A percentile compares a stretch with the other conserved stretches of the same genome.
These are phyloP conservation scores for Kwoniella heveanensis DNA, from an alignment of 768 basidiomycete genomes.

Conservation along the genomic window DNA sequence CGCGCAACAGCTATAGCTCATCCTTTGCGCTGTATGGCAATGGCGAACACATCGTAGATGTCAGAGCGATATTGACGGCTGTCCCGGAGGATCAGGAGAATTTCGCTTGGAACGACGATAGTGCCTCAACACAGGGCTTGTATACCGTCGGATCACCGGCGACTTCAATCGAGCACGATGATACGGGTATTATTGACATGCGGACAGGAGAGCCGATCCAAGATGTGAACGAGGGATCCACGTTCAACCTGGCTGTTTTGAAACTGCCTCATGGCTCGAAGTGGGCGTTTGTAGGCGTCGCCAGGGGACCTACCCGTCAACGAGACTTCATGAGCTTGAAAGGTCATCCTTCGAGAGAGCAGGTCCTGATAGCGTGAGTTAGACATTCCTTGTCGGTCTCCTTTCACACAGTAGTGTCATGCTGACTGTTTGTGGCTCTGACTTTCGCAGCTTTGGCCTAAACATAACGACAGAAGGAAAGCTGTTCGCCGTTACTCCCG, in stretches of 20 bases:
- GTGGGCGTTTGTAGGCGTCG: conserved; percentile 24
- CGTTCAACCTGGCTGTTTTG: conserved; percentile 21
- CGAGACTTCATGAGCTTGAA: conserved; percentile 20
- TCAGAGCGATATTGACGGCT: conserved; percentile 4
- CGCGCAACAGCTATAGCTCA: background rate
- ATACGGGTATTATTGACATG: conserved; percentile 17
- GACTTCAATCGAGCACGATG: conserved; percentile 10
- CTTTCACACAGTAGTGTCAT: background rate
- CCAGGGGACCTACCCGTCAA: conserved; percentile 21
- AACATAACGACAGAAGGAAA: conserved; percentile 25
- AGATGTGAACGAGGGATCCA: conserved; percentile 12
- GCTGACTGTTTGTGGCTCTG: too few relatives aligned
- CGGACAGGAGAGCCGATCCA: background rate
- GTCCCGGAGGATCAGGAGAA: conserved; percentile 2
- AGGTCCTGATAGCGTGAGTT: conserved; percentile 26
- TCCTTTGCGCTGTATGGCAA: background rate
- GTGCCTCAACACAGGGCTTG: background rate
- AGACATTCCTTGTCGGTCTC: too few relatives aligned
- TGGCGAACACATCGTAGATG: background rate
- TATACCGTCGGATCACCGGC: conserved; percentile 1
- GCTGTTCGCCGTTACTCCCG: conserved; percentile 14
- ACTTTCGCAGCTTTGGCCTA: conserved; percentile 9
- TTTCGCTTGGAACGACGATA: conserved; percentile 11
- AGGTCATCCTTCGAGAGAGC: conserved; percentile 19
- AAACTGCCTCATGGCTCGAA: conserved; percentile 19